Conservation (phyloP, 2,329 filamentous ascomycete species). For the Didymella lethalis region DNA sequence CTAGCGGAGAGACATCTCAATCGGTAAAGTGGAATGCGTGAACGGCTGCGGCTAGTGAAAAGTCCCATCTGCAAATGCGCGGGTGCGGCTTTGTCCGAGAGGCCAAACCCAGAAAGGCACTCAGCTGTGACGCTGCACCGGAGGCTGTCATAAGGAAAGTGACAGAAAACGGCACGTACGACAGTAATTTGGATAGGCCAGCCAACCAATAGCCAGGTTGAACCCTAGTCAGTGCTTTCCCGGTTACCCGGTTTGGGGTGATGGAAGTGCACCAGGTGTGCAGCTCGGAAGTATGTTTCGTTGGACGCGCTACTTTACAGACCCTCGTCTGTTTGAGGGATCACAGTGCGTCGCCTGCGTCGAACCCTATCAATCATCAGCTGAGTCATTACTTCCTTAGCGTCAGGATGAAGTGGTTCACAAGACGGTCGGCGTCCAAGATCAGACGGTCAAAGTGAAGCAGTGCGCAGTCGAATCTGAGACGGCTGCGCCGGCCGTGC, state of each 20-base stretch:
- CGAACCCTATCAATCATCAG: background rate
- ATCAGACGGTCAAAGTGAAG: constrained; percentile 3
- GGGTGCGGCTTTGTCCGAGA: constrained; percentile 23
- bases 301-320: constrained; percentile 22
- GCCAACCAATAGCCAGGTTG: constrained; percentile 29
- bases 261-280: constrained; percentile 15
- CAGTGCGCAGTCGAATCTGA: constrained; percentile 12
- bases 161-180: constrained; percentile 52
- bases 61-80: constrained; percentile 29
- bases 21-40: constrained; percentile 27
- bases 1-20: constrained; percentile 37
- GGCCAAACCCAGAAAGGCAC: constrained; percentile 25
- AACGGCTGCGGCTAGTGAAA: constrained; percentile 29
- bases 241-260: constrained; percentile 39
- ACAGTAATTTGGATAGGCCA: constrained; percentile 31
- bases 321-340: background rate
- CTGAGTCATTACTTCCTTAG: constrained; percentile 12
- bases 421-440: constrained; percentile 3
- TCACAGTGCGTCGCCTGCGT: background rate
- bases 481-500: constrained; percentile 26
- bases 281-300: constrained; percentile 28
- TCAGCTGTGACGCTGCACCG: constrained; percentile 28
- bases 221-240: constrained; percentile 21
- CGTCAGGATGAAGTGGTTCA: background rate
- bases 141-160: constrained; percentile 29